Evolutionary conservation across 108 stramenopile genomes (phyloP), one percentile per base, ranked within the genome.

Genomic region (Nitzschia sp.): DNA sequence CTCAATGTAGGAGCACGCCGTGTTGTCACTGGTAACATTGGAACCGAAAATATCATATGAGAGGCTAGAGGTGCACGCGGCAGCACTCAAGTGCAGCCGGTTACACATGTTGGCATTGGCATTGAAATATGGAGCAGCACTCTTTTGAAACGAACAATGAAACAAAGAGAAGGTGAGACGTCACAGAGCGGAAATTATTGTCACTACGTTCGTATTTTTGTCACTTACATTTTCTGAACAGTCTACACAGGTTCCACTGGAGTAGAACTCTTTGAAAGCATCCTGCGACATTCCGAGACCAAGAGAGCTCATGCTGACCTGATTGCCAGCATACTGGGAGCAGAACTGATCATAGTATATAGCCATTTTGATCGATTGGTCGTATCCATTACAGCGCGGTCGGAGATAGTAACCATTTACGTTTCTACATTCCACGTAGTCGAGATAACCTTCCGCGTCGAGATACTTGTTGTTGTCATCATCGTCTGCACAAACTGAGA

Each of bases 331-430:
- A 48, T 75, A 80, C 41, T 77, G 73, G 17, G 75, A 58, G 57
- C 86, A 87, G 69, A 83, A 87, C 15, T 66, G 46, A 48, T 87
- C 86, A 54, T 87, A 80, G 54, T 58, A 87, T 29, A 84, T 45
- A 30, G 63, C 81, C 83, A 83, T 81, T 8, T 52, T 60, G 38
- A 87, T 80, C 9, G 45, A 74, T 33, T 58, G 66, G 5, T 66
- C 52, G 34, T 71, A 56, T 25, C 75, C 71, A 63, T 87, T 76
- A 45, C 86, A 87, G 8, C 73, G 72, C 19, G 86, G 82, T 29
- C 74, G 63, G 21, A 84, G 50, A 58, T 66, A 87, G 67, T 81
- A 83, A 27, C 66, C 66, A 54, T 80, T 55, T 1, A 66, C 63
- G 11, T 81, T 60, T 52, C 66, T 54, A 57, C 86, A 87, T 28